Evolutionary conservation across 805 yeast genomes (phyloP).

Genomic region (Ascoidea rubescens): DNA sequence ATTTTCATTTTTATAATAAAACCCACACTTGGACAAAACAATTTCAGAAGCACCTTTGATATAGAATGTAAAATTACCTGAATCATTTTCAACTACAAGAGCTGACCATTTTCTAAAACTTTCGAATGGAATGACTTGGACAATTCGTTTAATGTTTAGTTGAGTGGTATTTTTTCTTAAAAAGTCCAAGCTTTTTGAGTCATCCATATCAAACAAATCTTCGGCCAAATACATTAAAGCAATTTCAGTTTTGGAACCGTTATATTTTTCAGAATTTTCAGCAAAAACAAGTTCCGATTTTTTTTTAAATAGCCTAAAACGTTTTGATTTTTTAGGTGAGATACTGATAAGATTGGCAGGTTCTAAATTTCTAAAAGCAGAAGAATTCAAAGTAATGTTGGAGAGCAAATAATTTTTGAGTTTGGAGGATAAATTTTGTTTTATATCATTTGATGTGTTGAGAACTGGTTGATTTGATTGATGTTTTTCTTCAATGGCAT

Average conservation of each 20-base stretch:
- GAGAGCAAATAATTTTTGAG: slow-evolving; percentile 21
- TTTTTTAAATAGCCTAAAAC: background rate
- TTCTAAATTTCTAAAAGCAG: slow-evolving; percentile 71
- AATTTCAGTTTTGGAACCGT: slow-evolving; percentile 92
- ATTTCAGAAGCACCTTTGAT: slow-evolving; percentile 95
- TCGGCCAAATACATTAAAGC: slow-evolving; percentile 66
- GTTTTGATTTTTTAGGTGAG: slow-evolving; percentile 4
- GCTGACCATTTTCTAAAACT: slow-evolving; percentile 91
- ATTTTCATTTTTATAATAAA: slow-evolving; percentile 5
- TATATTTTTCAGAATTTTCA: slow-evolving; percentile 38
- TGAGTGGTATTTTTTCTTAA: slow-evolving; percentile 22
- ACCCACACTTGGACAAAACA: slow-evolving; percentile 45
- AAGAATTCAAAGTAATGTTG: slow-evolving; percentile 67
- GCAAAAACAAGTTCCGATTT: slow-evolving; percentile 6
- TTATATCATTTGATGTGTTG: slow-evolving; percentile 10
- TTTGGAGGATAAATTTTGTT: slow-evolving; percentile 2
- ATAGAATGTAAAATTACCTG: slow-evolving; percentile 38
- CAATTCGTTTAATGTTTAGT: slow-evolving; percentile 27
- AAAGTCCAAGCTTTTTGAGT: slow-evolving; percentile 28
- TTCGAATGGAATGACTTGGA: slow-evolving; percentile 80
- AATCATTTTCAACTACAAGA: slow-evolving; percentile 36
- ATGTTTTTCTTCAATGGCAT: slow-evolving; percentile 4
- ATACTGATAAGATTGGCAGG: slow-evolving; percentile 9
- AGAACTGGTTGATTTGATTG: slow-evolving; percentile 10
- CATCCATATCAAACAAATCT: slow-evolving; percentile 33